These are phyloP conservation scores for Amylocystis lapponica DNA, from an alignment of 768 basidiomycete genomes.

Conservation along the genomic window DNA sequence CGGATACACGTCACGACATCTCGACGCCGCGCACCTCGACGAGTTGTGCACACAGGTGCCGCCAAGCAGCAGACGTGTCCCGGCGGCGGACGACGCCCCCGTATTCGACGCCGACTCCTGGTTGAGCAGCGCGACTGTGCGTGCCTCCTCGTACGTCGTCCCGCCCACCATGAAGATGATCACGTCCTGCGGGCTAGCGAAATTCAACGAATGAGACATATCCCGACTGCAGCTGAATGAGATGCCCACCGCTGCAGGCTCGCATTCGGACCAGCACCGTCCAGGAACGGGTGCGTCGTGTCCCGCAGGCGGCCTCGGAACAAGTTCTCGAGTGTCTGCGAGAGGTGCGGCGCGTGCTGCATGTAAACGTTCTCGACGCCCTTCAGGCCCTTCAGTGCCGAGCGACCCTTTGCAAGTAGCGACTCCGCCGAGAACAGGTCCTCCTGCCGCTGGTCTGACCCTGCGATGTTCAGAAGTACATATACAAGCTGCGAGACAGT, in stretches of 20 bases:
- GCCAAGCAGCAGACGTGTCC: slow-evolving; percentile 78
- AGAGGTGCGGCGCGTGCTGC: slow-evolving; percentile 90
- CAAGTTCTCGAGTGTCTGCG: slow-evolving; percentile 86
- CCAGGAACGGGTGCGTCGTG: slow-evolving; percentile 84
- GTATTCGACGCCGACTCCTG: slow-evolving; percentile 61
- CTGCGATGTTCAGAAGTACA: slow-evolving; percentile 86
- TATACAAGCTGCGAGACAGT: slow-evolving; percentile 70
- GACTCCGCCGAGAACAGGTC: slow-evolving; percentile 96
- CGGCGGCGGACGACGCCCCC: slow-evolving; percentile 40
- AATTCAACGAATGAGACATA: slow-evolving; percentile 3
- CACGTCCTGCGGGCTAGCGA: slow-evolving; percentile 81
- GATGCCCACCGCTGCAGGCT: slow-evolving; percentile 58
- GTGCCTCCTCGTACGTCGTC: slow-evolving; percentile 92
- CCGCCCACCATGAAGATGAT: slow-evolving; percentile 97
- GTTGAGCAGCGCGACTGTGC: slow-evolving; percentile 80
- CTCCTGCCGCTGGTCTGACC: slow-evolving; percentile 94
- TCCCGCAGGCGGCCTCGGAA: slow-evolving; percentile 85
- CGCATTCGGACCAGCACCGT: slow-evolving; percentile 63
- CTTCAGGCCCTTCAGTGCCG: slow-evolving; percentile 94
- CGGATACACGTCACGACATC: too few species aligned
- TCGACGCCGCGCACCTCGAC: slow-evolving; percentile 74
- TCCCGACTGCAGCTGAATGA: neutral
- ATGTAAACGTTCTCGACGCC: slow-evolving; percentile 99
- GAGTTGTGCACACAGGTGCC: slow-evolving; percentile 97
- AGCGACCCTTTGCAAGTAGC: slow-evolving; percentile 87